These are phyloP conservation scores for Phycomyces nitens DNA, from an alignment of 192 early-diverging fungal species.

Conservation along the genomic window DNA sequence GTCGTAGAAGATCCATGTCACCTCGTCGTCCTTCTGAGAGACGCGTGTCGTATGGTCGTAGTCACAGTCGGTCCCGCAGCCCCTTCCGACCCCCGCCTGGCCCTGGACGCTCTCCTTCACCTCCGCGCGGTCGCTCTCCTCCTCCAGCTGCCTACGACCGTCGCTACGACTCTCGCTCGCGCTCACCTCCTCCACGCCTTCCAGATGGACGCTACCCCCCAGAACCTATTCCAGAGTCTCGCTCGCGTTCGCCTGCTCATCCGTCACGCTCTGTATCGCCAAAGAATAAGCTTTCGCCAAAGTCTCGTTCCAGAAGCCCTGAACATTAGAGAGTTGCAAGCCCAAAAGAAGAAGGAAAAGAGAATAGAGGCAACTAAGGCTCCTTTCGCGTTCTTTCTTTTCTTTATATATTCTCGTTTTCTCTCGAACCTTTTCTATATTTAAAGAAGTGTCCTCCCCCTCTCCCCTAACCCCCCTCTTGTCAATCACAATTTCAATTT, in stretches of 20 bases:
- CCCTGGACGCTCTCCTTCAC: slow-evolving; percentile 16
- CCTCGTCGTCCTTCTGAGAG: slow-evolving; percentile 20
- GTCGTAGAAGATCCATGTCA: slow-evolving; percentile 30
- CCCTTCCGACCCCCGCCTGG: slow-evolving; percentile 9
- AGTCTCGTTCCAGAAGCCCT: neutral
- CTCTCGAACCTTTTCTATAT: neutral
- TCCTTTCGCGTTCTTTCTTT: neutral
- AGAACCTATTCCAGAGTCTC: neutral
- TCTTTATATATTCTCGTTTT: neutral
- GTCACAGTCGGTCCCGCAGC: slow-evolving; percentile 20
- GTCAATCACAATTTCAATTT: no score
- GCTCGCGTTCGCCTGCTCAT: neutral
- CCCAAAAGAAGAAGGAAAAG: neutral
- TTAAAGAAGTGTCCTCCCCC: neutral
- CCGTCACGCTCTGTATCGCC: neutral
- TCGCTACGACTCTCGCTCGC: slow-evolving; percentile 5
- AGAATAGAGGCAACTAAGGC: neutral
- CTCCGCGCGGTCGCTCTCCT: slow-evolving; percentile 41
- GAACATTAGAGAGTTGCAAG: neutral
- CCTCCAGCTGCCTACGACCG: slow-evolving; percentile 17
- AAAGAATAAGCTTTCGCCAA: neutral
- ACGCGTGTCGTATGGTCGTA: slow-evolving; percentile 13
- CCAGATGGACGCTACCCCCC: neutral
- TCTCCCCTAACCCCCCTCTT: neutral
- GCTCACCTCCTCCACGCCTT: slow-evolving; percentile 8